These are phyloP conservation scores for Calonectria pteridis DNA, from an alignment of 2,329 filamentous ascomycete genomes.

Conservation along the genomic window DNA sequence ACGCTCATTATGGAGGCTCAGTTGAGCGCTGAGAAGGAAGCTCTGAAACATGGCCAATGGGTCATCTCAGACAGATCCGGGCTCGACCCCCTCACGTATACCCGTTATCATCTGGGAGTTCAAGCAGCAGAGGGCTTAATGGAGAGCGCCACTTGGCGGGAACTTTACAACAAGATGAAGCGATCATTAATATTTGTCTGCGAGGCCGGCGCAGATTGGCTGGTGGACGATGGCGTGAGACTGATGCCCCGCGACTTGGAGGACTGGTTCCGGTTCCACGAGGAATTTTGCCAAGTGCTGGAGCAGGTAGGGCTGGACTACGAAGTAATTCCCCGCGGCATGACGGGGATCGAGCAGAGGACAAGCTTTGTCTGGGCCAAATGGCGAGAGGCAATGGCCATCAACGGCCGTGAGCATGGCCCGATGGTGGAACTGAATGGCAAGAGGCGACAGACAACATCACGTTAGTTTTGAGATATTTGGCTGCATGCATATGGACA, in stretches of 20 bases:
- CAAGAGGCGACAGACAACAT: conserved; percentile 10
- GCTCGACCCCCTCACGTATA: conserved; percentile 57
- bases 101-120: conserved; percentile 46
- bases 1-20: conserved; percentile 54
- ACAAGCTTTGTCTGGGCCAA: conserved; percentile 21
- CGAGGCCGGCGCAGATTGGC: conserved; percentile 42
- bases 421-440: conserved; percentile 10
- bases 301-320: conserved; percentile 21
- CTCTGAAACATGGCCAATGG: conserved; percentile 37
- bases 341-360: conserved; percentile 14
- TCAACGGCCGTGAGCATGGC: not conserved
- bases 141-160: conserved; percentile 39
- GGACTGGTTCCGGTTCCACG: conserved; percentile 23
- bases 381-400: conserved; percentile 15
- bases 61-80: conserved; percentile 59
- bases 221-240: conserved; percentile 30
- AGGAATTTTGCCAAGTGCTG: conserved; percentile 22
- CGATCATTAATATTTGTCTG: conserved; percentile 52
- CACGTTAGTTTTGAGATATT: conserved; percentile 17
- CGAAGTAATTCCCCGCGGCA: conserved; percentile 12
- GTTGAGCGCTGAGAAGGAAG: conserved; percentile 44
- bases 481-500: conserved; percentile 15
- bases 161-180: conserved; percentile 50
- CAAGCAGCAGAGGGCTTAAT: conserved; percentile 41
- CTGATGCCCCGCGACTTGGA: conserved; percentile 27